Base-by-base conservation (phyloP, 2,329 filamentous ascomycete genomes). In the Neofusicoccum cordaticola region DNA sequence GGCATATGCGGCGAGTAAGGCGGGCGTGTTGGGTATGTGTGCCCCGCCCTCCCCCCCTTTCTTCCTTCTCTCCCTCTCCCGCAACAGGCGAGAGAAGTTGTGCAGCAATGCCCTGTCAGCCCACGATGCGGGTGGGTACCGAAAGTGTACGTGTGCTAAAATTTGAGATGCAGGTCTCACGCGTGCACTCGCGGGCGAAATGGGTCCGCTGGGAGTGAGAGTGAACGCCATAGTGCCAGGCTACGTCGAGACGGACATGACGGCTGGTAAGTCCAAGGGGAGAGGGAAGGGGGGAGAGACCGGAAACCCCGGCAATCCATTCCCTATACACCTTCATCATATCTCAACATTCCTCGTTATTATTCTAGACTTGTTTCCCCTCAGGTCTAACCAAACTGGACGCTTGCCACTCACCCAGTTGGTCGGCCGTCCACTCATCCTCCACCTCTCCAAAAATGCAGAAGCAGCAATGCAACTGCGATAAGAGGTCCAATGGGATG, bases 191-290 rank as follows among this genome's bases (percentile, higher is more conserved):
- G 87, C 87, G 47, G 82, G 79, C 57, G 88, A 92, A 77, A 77
- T 88, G 70, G 85, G 85, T 60, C 78, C 81, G 66, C 80, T 82
- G 53, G 84, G 84, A 56, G 84, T 96, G 65, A 84, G 93, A 35
- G 89, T 91, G 52, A 96, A 96, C 78, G 89, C 89, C 34, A 86
- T 96, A 68, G 80, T 94, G 47, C 92, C 92, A 0, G 92, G 92
- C 6, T 96, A 94, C 80, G 88, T 96, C 69, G 82, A 90, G 64
- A 94, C 91, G 51, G 84, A 87, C 53, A 96, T 96, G 91, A 92
- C 90, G 69, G 78, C 84, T 74, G 81, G 91, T 93, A 78, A 78
- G 80, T 58, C 48, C 4, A 12, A 4, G 9, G 8, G 13, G 11
- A 4, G 31, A 35, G 2, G 9, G 39, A 37, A 45, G 17, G 19